phyloP scores from a whole-genome alignment of 306 rosid species.

The Acacia crassicarpa region DNA sequence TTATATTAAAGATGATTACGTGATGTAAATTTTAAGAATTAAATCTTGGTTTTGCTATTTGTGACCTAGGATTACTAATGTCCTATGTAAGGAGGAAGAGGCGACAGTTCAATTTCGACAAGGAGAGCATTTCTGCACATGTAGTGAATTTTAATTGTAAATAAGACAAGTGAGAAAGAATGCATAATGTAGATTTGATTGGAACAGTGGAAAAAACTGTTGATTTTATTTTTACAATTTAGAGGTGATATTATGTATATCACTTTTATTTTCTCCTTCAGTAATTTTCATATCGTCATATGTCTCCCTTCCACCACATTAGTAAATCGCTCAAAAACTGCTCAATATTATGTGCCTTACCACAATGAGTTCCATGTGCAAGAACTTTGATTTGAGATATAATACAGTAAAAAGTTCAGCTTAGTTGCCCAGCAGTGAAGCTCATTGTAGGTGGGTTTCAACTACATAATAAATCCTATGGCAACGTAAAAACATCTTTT shows the following conservation, averaged over 20 bases:
- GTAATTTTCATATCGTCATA: not conserved
- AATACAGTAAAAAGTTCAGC: not conserved
- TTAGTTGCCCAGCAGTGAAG: not conserved
- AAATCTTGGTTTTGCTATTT: not conserved
- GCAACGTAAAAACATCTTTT: not conserved
- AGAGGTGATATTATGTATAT: not conserved
- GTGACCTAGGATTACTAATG: not conserved
- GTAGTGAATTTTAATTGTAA: not conserved
- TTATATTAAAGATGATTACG: not conserved
- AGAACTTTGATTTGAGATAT: constrained; percentile 13
- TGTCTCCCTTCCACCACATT: not conserved
- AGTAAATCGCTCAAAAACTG: constrained; percentile 14
- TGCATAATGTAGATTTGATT: not conserved
- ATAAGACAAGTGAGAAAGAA: not conserved
- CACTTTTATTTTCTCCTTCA: not conserved
- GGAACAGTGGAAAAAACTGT: not conserved
- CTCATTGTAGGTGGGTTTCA: constrained; percentile 15
- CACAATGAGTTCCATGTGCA: constrained; percentile 1
- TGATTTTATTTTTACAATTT: not conserved
- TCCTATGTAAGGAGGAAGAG: not conserved
- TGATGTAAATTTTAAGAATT: not conserved
- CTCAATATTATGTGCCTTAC: not conserved
- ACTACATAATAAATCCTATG: not conserved
- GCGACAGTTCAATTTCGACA: not conserved
- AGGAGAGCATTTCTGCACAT: not conserved